These are phyloP conservation scores for Trichoderma afroharzianum DNA, from an alignment of 2,329 filamentous ascomycete genomes.

Conservation along the genomic window DNA sequence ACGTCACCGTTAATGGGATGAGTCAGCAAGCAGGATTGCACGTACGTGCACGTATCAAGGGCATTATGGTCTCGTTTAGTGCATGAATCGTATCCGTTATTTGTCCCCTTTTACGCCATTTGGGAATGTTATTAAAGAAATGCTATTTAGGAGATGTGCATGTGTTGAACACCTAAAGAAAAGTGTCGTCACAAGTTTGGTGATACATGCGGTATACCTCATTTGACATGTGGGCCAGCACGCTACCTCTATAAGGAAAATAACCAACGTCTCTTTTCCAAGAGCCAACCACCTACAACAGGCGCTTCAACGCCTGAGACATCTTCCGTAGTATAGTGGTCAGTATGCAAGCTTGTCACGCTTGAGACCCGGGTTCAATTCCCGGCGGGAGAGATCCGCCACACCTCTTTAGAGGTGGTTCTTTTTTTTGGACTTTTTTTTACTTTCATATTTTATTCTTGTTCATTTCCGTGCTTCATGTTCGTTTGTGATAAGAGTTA, in stretches of 20 bases:
- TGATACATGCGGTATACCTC: background rate
- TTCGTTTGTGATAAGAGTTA: background rate
- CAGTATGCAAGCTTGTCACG: constrained; percentile 18
- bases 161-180: background rate
- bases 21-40: background rate
- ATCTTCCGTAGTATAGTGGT: constrained; percentile 18
- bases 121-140: background rate
- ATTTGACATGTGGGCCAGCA: background rate
- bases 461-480: background rate
- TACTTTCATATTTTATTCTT: too few species aligned
- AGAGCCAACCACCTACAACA: background rate
- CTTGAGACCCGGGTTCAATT: constrained; percentile 18
- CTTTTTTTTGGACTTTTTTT: background rate
- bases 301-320: constrained; percentile 5
- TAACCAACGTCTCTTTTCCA: background rate
- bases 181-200: too few species aligned
- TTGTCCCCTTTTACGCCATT: background rate
- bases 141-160: background rate
- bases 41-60: background rate
- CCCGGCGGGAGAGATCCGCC: constrained; percentile 18
- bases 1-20: background rate
- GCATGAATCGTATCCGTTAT: background rate
- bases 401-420: constrained; percentile 10
- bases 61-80: background rate
- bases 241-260: background rate